A percentile compares a stretch with the other conserved stretches of the same genome.
These are phyloP conservation scores for Fibroporia radiculosa DNA, from an alignment of 768 basidiomycete species.

Conservation along the genomic window DNA sequence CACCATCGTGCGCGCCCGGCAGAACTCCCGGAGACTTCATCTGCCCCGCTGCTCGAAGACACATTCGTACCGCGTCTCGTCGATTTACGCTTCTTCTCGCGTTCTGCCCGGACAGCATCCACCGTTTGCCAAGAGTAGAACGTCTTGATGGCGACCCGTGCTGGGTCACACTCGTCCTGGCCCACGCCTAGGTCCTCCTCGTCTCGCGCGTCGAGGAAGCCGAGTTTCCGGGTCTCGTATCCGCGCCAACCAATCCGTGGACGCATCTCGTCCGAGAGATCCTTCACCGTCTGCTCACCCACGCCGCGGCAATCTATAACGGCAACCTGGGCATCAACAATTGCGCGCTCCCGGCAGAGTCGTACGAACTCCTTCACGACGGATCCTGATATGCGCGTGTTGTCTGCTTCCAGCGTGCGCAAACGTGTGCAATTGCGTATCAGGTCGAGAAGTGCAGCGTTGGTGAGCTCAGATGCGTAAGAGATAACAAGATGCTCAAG, in stretches of 20 bases:
- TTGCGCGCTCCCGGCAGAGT: constrained; percentile 39
- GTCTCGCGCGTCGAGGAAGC: constrained; percentile 66
- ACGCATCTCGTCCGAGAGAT: constrained; percentile 48
- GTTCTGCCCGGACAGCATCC: constrained; percentile 58
- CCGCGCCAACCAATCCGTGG: constrained; percentile 69
- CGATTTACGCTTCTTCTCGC: constrained; percentile 61
- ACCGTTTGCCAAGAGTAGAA: constrained; percentile 86
- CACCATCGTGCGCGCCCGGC: constrained; percentile 35
- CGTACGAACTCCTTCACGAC: constrained; percentile 65
- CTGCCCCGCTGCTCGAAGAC: constrained; percentile 24
- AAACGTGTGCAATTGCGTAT: constrained; percentile 57
- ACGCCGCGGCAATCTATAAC: constrained; percentile 74
- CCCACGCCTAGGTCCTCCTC: constrained; percentile 58
- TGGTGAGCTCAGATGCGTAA: constrained; percentile 53
- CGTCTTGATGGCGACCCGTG: constrained; percentile 69
- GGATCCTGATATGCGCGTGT: constrained; percentile 57
- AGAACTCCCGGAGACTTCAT: constrained; percentile 13
- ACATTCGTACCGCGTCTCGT: constrained; percentile 34
- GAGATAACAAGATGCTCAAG: constrained; percentile 71
- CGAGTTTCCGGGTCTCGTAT: constrained; percentile 63
- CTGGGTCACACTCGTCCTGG: constrained; percentile 76
- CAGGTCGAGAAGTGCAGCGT: constrained; percentile 55
- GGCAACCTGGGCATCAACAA: constrained; percentile 47
- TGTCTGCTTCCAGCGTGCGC: constrained; percentile 68
- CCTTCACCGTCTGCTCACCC: constrained; percentile 53